Percentiles rank a stretch among this genome's conserved stretches.
Conservation (phyloP, 2,329 filamentous ascomycete species). For the Ophiosphaerella herpotricha region DNA sequence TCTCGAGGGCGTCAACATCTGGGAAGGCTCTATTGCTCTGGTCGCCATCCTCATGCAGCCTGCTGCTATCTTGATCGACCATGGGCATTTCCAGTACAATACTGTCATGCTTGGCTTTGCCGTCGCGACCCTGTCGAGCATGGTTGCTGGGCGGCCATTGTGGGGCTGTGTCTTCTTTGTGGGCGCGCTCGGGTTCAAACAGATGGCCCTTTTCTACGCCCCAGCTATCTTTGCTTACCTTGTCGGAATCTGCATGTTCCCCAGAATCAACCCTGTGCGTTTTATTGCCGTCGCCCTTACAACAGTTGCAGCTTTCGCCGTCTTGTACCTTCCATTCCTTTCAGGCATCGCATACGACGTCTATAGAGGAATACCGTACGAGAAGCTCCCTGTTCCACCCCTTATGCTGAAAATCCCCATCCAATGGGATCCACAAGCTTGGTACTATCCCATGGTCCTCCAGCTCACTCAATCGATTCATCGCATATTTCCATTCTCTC, state of each 20-base stretch:
- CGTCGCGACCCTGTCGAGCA: constrained; percentile 83
- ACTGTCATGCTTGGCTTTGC: constrained; percentile 96
- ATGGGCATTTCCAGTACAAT: constrained; percentile 97
- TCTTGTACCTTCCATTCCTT: constrained; percentile 77
- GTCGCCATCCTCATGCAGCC: constrained; percentile 93
- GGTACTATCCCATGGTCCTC: constrained; percentile 75
- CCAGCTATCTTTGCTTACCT: constrained; percentile 91
- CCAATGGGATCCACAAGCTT: constrained; percentile 64
- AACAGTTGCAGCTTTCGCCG: constrained; percentile 72
- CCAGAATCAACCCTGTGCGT: constrained; percentile 67
- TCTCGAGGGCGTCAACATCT: constrained; percentile 75
- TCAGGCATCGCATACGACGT: constrained; percentile 72
- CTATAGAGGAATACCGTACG: constrained; percentile 64
- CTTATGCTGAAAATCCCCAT: constrained; percentile 66
- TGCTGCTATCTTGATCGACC: constrained; percentile 86
- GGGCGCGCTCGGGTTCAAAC: constrained; percentile 92
- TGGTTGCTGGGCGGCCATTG: constrained; percentile 80
- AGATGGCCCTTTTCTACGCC: constrained; percentile 98
- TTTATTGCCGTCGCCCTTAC: constrained; percentile 75
- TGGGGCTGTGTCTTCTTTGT: constrained; percentile 97
- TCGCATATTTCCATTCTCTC: constrained; percentile 92
- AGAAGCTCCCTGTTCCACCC: constrained; percentile 63
- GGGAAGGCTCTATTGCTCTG: constrained; percentile 83
- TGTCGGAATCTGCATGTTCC: constrained; percentile 82
- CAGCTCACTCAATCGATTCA: constrained; percentile 84